A percentile compares a stretch with the other conserved stretches of the same genome.
These are phyloP conservation scores for Lactifluus echinatus DNA, from an alignment of 768 basidiomycete species.

Conservation along the genomic window DNA sequence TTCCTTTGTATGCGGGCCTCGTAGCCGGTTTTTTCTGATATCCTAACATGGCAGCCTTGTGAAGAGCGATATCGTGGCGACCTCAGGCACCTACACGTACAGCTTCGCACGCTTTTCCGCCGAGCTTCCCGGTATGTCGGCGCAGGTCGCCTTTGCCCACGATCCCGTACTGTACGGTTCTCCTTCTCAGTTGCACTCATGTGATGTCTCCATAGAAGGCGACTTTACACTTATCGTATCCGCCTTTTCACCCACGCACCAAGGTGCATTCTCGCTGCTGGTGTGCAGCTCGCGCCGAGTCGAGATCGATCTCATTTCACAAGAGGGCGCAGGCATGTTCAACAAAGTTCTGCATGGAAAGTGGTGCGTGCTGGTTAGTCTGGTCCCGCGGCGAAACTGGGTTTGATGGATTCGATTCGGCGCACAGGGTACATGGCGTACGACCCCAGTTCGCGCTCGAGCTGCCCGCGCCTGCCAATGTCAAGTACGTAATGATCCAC, in stretches of 20 bases:
- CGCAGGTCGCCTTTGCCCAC: conserved; percentile 12
- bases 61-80: conserved; percentile 60
- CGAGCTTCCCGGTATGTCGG: conserved; percentile 43
- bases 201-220: conserved; percentile 41
- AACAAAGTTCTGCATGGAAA: conserved; percentile 52
- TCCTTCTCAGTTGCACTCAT: not conserved
- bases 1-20: not conserved
- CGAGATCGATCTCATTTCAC: conserved; percentile 55
- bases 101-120: conserved; percentile 54
- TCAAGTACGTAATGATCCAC: conserved; percentile 42
- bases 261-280: conserved; percentile 55
- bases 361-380: conserved; percentile 72
- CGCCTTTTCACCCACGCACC: conserved; percentile 66
- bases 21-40: not conserved
- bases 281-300: conserved; percentile 56
- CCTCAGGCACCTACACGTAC: conserved; percentile 76
- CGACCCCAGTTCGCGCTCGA: conserved; percentile 66
- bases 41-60: conserved; percentile 35
- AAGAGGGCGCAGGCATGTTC: conserved; percentile 93
- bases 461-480: conserved; percentile 41
- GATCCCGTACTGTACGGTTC: not conserved
- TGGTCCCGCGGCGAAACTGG: too few relatives aligned
- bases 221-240: conserved; percentile 82
- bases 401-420: too few relatives aligned
- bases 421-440: conserved; percentile 46